Conservation (phyloP, 208 protist species). For the Endotrypanum monterogeii region DNA sequence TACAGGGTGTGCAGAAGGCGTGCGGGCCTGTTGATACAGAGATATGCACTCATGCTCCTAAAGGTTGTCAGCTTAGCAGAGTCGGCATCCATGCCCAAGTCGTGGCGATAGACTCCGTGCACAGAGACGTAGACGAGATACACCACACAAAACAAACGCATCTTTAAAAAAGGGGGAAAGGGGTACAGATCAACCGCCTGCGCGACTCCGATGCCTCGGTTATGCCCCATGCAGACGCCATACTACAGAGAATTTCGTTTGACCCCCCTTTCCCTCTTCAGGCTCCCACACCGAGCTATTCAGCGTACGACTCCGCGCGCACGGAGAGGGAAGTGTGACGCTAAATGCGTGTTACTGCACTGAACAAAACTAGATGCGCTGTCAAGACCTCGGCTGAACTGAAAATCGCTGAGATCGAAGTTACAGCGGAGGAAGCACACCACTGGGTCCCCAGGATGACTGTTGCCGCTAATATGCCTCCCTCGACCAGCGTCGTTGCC, state of each 20-base stretch:
- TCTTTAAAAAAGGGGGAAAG: too few species aligned
- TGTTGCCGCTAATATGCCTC: background rate
- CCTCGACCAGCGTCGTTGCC: background rate
- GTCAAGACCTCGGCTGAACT: conserved; percentile 39
- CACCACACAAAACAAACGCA: too few species aligned
- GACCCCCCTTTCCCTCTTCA: background rate
- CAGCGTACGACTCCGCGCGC: conserved; percentile 7
- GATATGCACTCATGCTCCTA: background rate
- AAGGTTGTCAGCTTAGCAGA: background rate
- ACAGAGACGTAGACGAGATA: too few species aligned
- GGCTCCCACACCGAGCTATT: background rate
- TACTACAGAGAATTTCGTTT: too few species aligned
- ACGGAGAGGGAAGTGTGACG: conserved; percentile 49
- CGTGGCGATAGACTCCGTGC: too few species aligned
- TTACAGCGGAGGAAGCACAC: conserved; percentile 59
- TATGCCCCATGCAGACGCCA: background rate
- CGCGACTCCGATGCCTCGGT: background rate
- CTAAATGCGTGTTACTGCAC: conserved; percentile 60
- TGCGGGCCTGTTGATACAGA: background rate
- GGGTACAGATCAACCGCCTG: too few species aligned
- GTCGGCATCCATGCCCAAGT: background rate
- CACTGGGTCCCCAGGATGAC: background rate
- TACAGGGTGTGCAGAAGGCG: too few species aligned
- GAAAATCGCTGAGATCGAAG: conserved; percentile 74
- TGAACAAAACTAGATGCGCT: conserved; percentile 32